Conservation (phyloP, 2,329 filamentous ascomycete species). For the Tolypocladium ovalisporum region DNA sequence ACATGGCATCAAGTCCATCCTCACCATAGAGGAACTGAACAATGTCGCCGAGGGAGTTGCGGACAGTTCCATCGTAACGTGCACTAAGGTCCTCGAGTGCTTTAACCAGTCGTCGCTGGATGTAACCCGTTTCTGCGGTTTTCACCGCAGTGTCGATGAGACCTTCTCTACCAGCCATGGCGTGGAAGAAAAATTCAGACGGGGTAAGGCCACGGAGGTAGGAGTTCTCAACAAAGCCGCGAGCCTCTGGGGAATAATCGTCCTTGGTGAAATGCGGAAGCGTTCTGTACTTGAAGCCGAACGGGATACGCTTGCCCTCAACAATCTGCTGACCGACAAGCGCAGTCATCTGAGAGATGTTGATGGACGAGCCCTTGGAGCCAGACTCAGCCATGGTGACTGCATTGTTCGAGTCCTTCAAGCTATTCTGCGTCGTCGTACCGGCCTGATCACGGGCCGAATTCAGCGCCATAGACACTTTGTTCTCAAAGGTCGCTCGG, state of each 20-base stretch:
- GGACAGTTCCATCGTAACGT: constrained; percentile 93
- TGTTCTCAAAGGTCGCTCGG: constrained; percentile 94
- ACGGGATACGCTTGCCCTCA: constrained; percentile 97
- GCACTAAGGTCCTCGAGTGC: constrained; percentile 96
- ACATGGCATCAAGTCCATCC: constrained; percentile 85
- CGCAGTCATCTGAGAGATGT: constrained; percentile 99
- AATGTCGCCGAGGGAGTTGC: constrained; percentile 92
- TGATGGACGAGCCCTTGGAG: constrained; percentile 98
- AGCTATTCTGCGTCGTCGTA: constrained; percentile 78
- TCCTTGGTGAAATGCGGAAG: constrained; percentile 98
- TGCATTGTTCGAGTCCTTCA: constrained; percentile 94
- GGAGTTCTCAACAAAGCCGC: constrained; percentile 97
- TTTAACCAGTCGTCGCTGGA: constrained; percentile 96
- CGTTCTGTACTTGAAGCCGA: constrained; percentile 97
- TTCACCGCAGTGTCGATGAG: constrained; percentile 99
- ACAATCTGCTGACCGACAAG: constrained; percentile 97
- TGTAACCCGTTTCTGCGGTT: constrained; percentile 98
- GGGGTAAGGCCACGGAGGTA: constrained; percentile 93
- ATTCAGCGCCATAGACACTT: constrained; percentile 89
- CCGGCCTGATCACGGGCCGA: constrained; percentile 93
- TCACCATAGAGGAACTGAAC: constrained; percentile 97
- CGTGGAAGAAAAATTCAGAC: constrained; percentile 98
- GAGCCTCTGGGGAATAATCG: constrained; percentile 92
- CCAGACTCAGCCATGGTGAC: constrained; percentile 93
- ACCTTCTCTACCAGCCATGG: constrained; percentile 99